A percentile compares a stretch with the other conserved stretches of the same genome.
phyloP scores from a whole-genome alignment of 176 grass and related monocot species.

The Chloris gayana region DNA sequence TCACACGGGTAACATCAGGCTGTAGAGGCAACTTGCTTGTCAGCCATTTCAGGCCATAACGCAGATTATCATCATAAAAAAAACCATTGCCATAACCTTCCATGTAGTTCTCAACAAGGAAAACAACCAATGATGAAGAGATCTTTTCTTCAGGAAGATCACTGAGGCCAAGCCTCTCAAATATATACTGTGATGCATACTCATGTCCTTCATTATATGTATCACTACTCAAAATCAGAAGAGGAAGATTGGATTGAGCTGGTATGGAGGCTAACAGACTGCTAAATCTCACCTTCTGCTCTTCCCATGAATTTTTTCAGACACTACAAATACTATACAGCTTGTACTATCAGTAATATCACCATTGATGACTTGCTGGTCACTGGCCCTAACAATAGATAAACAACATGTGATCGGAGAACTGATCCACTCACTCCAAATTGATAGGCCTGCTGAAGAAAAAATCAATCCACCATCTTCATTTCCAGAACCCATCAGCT shows the following conservation, averaged over 20 bases:
- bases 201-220: conserved; percentile 53
- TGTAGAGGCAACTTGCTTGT: conserved; percentile 58
- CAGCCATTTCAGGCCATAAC: conserved; percentile 78
- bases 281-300: conserved; percentile 59
- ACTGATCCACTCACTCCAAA: conserved; percentile 65
- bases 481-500: conserved; percentile 64
- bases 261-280: conserved; percentile 67
- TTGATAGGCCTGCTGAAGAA: conserved; percentile 54
- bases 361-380: conserved; percentile 51
- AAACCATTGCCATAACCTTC: conserved; percentile 55
- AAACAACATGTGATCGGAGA: conserved; percentile 54
- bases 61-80: conserved; percentile 68
- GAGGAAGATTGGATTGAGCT: conserved; percentile 65
- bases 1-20: conserved; percentile 61
- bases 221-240: conserved; percentile 74
- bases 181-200: conserved; percentile 49
- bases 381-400: conserved; percentile 66
- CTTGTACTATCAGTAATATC: conserved; percentile 46
- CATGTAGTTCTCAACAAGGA: conserved; percentile 46
- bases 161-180: conserved; percentile 59
- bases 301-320: conserved; percentile 80
- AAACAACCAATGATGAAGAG: conserved; percentile 58
- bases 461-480: conserved; percentile 44
- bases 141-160: conserved; percentile 56
- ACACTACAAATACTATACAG: conserved; percentile 73